Base-by-base conservation (phyloP, 208 protist genomes). In the Naegleria lovaniensis region DNA sequence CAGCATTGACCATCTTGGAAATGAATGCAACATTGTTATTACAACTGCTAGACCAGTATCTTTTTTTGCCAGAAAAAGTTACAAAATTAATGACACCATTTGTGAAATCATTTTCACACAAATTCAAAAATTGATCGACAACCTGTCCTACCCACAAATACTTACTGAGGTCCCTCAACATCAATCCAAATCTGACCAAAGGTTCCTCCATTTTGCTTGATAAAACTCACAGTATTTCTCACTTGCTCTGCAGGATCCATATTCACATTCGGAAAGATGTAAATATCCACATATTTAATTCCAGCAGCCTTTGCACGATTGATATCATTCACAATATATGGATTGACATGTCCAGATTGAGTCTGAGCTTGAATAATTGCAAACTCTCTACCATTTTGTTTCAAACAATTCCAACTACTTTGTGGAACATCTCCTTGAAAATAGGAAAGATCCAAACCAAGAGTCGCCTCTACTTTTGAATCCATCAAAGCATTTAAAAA, bases 141-240 rank as follows among this genome's bases (percentile, higher is more conserved):
- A n/a, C n/a, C n/a, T 84, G 16, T n/a, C 76, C 76, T n/a, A 84
- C 16, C 7, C 9, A 13, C n/a, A n/a, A n/a, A n/a, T n/a, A 48
- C 43, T 48, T 48, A 48, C 43, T 41, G 40, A 19, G 36, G 16
- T n/a, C 39, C 41, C 38, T 87, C 83, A 51, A 87, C 29, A 87
- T 87, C 83, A 16, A 87, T 41, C 83, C 83, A 87, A 51, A 51
- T 51, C 38, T 40, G 15, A 52, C 83, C 83, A 87, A 87, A 87
- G 11, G 15, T 52, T 87, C 16, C 83, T 33, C 83, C 83, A 41
- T 84, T 33, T 38, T 15, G 11, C 29, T 40, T 84, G 29, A 84
- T 6, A 41, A 84, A 84, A 33, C 39, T 40, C 0, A 84, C 38
- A 33, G 76, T 41, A 41, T 40, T 84, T 84, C 33, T 19, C 9